phyloP scores from a whole-genome alignment of 176 grass and related monocot genomes.

The Hordeum marinum region DNA sequence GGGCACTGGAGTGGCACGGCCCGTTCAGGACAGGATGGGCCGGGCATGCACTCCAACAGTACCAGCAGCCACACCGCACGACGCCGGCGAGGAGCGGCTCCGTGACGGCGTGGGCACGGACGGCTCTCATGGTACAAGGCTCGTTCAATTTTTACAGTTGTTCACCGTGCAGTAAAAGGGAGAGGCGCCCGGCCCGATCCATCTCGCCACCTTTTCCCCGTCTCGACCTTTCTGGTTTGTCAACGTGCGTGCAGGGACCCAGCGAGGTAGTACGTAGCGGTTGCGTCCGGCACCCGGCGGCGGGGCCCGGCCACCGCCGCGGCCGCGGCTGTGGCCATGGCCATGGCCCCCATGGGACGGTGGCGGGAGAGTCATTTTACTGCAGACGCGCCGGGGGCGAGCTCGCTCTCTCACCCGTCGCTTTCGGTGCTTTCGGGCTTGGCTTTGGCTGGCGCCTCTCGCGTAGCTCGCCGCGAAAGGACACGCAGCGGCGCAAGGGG shows the following conservation, averaged over 20 bases:
- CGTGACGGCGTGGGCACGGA: neutral
- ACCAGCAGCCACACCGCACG: too few species aligned
- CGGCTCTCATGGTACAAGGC: neutral
- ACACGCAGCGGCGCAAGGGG: neutral
- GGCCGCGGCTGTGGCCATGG: neutral
- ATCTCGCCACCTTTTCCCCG: too few species aligned
- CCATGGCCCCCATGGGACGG: neutral
- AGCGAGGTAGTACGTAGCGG: neutral
- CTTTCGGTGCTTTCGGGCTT: slow-evolving; percentile 7
- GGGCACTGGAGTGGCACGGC: neutral
- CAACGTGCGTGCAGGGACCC: neutral
- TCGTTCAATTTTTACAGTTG: neutral
- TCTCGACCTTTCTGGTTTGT: neutral
- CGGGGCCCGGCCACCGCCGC: neutral
- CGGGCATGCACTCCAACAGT: neutral
- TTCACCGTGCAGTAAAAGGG: neutral
- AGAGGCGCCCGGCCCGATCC: too few species aligned
- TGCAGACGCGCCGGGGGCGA: neutral
- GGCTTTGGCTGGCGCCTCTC: neutral
- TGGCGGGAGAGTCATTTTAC: neutral
- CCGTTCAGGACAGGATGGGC: neutral
- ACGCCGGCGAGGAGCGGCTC: neutral
- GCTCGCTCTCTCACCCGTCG: slow-evolving; percentile 1
- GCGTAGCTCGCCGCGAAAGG: neutral
- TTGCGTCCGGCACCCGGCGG: neutral